Evolutionary conservation across 192 early-diverging fungal species (phyloP).

Genomic region (Spinellus fusiger): DNA sequence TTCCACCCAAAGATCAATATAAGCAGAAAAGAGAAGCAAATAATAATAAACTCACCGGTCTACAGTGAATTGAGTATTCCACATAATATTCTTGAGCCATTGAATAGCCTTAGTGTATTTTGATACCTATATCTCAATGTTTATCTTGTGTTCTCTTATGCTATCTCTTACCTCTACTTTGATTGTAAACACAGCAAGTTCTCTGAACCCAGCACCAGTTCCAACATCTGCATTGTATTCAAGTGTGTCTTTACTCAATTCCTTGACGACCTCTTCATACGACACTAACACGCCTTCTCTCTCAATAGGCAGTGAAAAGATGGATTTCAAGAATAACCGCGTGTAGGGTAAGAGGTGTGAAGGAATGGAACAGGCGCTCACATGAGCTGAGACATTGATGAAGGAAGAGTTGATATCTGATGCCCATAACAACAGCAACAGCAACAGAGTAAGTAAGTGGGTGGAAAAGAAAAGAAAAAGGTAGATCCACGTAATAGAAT

Average conservation of each 20-base stretch:
- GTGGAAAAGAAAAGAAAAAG: not conserved
- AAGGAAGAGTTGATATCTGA: conserved; percentile 51
- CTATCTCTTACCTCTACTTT: conserved; percentile 27
- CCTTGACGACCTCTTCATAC: conserved; percentile 49
- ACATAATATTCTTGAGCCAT: conserved; percentile 47
- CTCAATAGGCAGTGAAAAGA: conserved; percentile 47
- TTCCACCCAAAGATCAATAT: no score
- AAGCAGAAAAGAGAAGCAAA: no score
- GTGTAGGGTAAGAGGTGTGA: conserved; percentile 42
- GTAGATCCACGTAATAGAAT: not conserved
- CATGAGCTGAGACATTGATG: conserved; percentile 39
- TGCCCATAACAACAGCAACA: not conserved
- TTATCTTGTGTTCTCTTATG: not conserved
- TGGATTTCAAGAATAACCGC: conserved; percentile 47
- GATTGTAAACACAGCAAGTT: conserved; percentile 23
- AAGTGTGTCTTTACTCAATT: conserved; percentile 49
- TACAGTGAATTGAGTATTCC: conserved; percentile 47
- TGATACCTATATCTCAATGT: conserved; percentile 23
- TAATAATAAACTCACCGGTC: conserved; percentile 29
- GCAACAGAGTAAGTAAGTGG: not conserved
- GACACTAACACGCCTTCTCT: conserved; percentile 28
- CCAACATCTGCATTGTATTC: conserved; percentile 39
- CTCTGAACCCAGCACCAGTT: conserved; percentile 31
- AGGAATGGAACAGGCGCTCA: conserved; percentile 40
- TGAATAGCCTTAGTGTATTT: conserved; percentile 48